Base-by-base conservation (phyloP, 2,329 filamentous ascomycete genomes). In the Colletotrichum tamarilloi region DNA sequence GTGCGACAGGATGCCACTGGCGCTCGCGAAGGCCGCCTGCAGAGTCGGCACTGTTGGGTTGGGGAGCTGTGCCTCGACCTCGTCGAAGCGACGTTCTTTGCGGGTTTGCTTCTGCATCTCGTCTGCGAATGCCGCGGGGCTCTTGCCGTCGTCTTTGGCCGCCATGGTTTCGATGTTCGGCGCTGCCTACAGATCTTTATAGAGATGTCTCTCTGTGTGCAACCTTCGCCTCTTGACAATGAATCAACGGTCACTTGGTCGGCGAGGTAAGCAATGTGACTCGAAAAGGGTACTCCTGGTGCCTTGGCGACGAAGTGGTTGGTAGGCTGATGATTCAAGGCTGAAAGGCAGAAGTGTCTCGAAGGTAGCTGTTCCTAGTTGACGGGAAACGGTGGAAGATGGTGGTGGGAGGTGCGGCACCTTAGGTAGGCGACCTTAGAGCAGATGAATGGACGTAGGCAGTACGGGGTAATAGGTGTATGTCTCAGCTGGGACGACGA, bases 81-180 rank as follows among this genome's bases (percentile, higher is more conserved):
- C 83, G 68, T 85, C 82, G 76, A 91, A 91, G 66, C 84, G 81
- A 67, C 84, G 82, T 69, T 86, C 82, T 76, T 82, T 82, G 75
- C 89, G 84, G 11, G 88, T 89, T 67, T 83, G 84, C 52, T 82
- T 73, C 80, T 90, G 88, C 85, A 90, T 87, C 38, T 84, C 84
- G 79, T 76, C 76, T 75, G 82, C 83, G 62, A 77, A 74, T 22
- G 78, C 73, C 46, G 78, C 78, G 11, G 80, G 64, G 76, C 26
- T 56, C 24, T 38, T 68, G 42, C 9, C 19, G 11, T 73, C 70
- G 32, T 73, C 70, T 53, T 56, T 55, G 0, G 42, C 66, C 5
- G 58, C 55, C 70, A 73, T 73, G 16, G 9, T 65, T 69, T 46
- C 60, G 42, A n/a, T 30, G 49, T 46, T 35, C 11, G 30, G 42